These are phyloP conservation scores for Tylopilus sp. DNA, from an alignment of 1,284 basidiomycete species.

Conservation along the genomic window DNA sequence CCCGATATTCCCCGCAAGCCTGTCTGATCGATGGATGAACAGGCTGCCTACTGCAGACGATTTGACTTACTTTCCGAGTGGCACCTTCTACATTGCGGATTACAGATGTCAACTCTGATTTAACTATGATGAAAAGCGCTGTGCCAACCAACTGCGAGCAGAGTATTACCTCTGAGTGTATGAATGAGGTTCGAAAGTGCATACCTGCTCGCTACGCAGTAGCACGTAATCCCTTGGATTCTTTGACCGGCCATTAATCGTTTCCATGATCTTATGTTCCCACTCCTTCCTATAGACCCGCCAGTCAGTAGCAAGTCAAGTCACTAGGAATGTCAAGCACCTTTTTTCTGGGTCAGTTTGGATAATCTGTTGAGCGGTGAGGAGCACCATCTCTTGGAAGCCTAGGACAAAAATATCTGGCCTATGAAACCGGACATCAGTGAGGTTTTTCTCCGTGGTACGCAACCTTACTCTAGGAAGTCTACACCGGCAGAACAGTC, in stretches of 20 bases:
- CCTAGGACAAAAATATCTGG: conserved; percentile 90
- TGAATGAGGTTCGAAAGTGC: conserved; percentile 7
- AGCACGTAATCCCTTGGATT: conserved; percentile 78
- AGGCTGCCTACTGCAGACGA: neutral
- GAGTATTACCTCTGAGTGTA: neutral
- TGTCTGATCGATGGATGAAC: conserved; percentile 53
- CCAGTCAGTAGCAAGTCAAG: neutral
- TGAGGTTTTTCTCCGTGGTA: neutral
- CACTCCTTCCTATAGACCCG: conserved; percentile 63
- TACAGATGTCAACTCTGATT: conserved; percentile 67
- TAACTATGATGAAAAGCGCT: conserved; percentile 84
- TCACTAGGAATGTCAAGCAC: conserved; percentile 35
- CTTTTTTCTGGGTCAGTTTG: conserved; percentile 95
- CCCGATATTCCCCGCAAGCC: conserved; percentile 96
- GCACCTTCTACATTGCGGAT: conserved; percentile 91
- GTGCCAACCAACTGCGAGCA: conserved; percentile 83
- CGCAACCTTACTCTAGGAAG: conserved; percentile 52
- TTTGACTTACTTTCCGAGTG: conserved; percentile 71
- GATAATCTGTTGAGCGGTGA: conserved; percentile 95
- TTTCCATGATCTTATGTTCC: conserved; percentile 82
- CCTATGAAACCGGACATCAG: conserved; percentile 39
- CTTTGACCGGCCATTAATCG: conserved; percentile 66
- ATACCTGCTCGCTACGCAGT: conserved; percentile 86
- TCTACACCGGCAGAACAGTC: conserved; percentile 35
- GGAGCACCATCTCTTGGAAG: conserved; percentile 97